Base-by-base conservation (phyloP, 2,329 filamentous ascomycete genomes). In the Moelleriella libera region DNA sequence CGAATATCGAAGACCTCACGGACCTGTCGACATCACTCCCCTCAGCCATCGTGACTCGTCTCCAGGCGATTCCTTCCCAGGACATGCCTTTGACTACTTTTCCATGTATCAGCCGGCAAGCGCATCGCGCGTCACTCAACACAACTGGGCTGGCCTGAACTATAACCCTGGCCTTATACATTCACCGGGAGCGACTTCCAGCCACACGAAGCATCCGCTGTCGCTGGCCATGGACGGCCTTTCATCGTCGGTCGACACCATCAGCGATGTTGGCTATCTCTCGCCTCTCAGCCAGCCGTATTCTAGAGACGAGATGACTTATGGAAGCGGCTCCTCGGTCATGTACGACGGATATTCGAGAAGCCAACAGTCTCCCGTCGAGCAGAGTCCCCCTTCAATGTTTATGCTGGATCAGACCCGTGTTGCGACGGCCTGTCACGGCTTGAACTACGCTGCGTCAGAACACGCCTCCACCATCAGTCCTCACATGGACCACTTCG, bases 191-290 rank as follows among this genome's bases (percentile, higher is more conserved):
- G 55, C 53, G 28, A 57, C 53, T 12, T 58, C 67, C 9, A 69
- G 67, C 49, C 73, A 69, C 55, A 62, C 67, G 53, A 68, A 70
- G 53, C 63, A 72, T 51, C 60, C 67, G 41, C 58, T 69, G 50
- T 64, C 71, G 51, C 68, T 73, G 45, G 63, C 74, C 51, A 65
- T 64, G 45, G 72, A 75, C 31, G 66, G 69, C 43, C 64, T 78
- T 31, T 74, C 74, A 1, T 70, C 73, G 0, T 75, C 75, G 0
- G 67, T 78, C 48, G 77, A 80, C 53, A 74, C 77, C 2, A 68
- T 82, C 48, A 80, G 75, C 57, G 78, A 82, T 30, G 71, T 75
- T 49, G 77, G 81, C 56, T 82, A 81, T 55, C 63, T 78, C 55
- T 82, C 78, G 4, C 77, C 78, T 7, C 68, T 81, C 53, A 72